Percentiles rank a stretch among this genome's conserved stretches.
These are phyloP conservation scores for Debaryomyces castellii DNA, from an alignment of 805 yeast species.

Conservation along the genomic window DNA sequence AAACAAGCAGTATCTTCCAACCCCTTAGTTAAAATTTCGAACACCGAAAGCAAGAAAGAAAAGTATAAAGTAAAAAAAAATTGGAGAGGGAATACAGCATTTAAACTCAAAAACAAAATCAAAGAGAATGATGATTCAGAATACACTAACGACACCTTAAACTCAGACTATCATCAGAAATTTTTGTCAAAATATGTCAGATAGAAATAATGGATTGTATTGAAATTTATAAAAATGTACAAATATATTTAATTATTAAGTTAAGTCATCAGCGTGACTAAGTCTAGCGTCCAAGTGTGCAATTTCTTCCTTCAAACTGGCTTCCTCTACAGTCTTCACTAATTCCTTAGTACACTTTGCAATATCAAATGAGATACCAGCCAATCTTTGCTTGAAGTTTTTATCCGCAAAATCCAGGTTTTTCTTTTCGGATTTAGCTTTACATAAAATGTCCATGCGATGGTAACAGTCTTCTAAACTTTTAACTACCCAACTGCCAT, in stretches of 20 bases:
- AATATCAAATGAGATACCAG: conserved; percentile 94
- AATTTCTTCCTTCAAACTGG: conserved; percentile 82
- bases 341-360: conserved; percentile 95
- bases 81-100: conserved; percentile 31
- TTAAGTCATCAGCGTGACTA: conserved; percentile 32
- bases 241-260: conserved; percentile 8
- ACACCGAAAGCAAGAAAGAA: conserved; percentile 7
- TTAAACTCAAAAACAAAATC: conserved; percentile 11
- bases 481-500: conserved; percentile 88
- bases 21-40: conserved; percentile 11
- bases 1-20: conserved; percentile 8
- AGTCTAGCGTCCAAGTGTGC: conserved; percentile 73
- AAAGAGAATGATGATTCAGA: conserved; percentile 5
- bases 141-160: conserved; percentile 33
- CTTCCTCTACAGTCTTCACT: conserved; percentile 94
- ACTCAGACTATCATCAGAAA: conserved; percentile 34
- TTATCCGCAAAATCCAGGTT: conserved; percentile 78
- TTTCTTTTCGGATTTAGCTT: conserved; percentile 36
- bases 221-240: not conserved
- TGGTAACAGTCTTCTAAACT: conserved; percentile 81
- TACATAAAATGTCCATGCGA: conserved; percentile 75
- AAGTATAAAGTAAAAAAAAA: conserved; percentile 18
- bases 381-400: conserved; percentile 87
- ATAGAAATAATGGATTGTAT: conserved; percentile 9
- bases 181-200: conserved; percentile 35